phyloP scores from a whole-genome alignment of 2,329 filamentous ascomycete species.

The Fusarium vanettenii region DNA sequence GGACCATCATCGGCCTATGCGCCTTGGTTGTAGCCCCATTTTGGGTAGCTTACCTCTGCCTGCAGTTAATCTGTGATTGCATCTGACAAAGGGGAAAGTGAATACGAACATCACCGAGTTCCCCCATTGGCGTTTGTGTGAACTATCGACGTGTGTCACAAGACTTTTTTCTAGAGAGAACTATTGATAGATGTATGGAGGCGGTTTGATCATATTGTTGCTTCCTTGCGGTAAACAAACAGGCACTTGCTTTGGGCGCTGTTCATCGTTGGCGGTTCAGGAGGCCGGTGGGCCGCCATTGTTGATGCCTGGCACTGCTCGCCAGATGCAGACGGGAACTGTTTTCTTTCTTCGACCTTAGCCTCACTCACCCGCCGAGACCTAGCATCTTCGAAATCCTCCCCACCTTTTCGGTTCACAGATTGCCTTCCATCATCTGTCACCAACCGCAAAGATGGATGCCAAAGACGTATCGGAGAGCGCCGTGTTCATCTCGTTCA shows the following conservation, averaged over 20 bases:
- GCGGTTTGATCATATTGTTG: background rate
- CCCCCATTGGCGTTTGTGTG: background rate
- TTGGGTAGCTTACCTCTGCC: background rate
- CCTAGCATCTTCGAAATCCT: background rate
- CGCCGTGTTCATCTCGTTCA: background rate
- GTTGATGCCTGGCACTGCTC: background rate
- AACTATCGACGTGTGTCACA: too few species aligned
- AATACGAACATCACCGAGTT: background rate
- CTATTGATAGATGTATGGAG: background rate
- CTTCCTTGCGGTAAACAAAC: background rate
- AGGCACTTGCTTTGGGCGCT: background rate
- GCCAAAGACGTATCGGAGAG: background rate
- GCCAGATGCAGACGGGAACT: background rate
- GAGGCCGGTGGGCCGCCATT: background rate
- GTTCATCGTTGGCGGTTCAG: too few species aligned
- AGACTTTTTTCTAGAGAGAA: background rate
- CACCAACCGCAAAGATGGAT: background rate
- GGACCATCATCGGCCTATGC: background rate
- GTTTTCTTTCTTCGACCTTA: background rate
- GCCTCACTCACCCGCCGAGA: background rate
- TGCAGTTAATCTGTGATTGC: background rate
- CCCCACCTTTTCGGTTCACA: background rate
- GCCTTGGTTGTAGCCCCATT: accelerated
- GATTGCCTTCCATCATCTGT: background rate
- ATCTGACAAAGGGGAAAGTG: background rate